phyloP scores from a whole-genome alignment of 1,284 basidiomycete species.

The Schizophyllum commune region DNA sequence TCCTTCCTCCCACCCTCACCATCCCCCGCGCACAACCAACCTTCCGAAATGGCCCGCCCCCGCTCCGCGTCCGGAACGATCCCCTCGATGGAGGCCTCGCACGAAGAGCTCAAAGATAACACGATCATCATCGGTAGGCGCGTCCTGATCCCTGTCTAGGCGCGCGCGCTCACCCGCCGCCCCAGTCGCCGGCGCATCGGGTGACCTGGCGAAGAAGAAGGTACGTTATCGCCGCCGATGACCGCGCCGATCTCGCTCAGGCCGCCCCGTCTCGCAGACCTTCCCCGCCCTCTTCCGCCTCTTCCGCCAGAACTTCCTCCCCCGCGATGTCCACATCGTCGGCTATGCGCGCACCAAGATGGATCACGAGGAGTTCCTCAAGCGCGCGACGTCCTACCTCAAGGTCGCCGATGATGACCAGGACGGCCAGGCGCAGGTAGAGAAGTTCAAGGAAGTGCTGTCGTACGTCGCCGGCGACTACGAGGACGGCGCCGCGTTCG shows the following conservation, averaged over 20 bases:
- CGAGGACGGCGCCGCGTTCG: conserved; percentile 76
- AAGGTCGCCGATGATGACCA: conserved; percentile 65
- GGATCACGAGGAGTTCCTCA: conserved; percentile 80
- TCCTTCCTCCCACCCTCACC: background rate
- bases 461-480: conserved; percentile 85
- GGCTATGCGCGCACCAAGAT: conserved; percentile 96
- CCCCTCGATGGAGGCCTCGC: conserved; percentile 76
- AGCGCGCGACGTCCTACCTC: conserved; percentile 77
- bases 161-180: conserved; percentile 9
- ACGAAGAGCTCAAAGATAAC: conserved; percentile 75
- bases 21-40: conserved; percentile 7
- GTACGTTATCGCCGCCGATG: conserved; percentile 30
- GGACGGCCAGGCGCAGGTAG: conserved; percentile 51
- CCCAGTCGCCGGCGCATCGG: conserved; percentile 91
- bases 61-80: conserved; percentile 72
- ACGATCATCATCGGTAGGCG: conserved; percentile 78
- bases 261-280: conserved; percentile 45
- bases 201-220: conserved; percentile 99
- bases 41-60: conserved; percentile 31
- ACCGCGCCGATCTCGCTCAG: conserved; percentile 4
- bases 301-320: conserved; percentile 74
- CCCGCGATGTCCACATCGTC: conserved; percentile 79
- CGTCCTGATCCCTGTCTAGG: conserved; percentile 8
- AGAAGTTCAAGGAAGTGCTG: conserved; percentile 75
- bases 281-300: conserved; percentile 91